Conservation (phyloP, 768 basidiomycete species). For the Termitomyces eurrhizus region DNA sequence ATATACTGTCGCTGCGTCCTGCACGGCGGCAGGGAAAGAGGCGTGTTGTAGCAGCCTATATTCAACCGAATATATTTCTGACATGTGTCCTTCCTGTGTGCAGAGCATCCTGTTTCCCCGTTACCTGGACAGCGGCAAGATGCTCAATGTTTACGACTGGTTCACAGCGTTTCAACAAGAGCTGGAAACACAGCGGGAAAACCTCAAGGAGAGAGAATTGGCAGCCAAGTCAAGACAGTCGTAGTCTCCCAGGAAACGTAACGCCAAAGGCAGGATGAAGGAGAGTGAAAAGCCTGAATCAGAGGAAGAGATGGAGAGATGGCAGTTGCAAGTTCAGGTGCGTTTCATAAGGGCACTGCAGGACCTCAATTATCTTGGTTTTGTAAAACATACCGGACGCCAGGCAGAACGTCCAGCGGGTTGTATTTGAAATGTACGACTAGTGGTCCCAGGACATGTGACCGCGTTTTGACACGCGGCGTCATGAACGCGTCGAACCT, state of each 20-base stretch:
- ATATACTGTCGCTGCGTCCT: background rate
- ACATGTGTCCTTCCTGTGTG: background rate
- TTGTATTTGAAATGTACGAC: constrained; percentile 54
- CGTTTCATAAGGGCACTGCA: constrained; percentile 81
- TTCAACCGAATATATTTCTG: background rate
- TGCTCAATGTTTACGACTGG: constrained; percentile 90
- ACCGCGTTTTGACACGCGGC: no score
- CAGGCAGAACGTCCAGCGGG: constrained; percentile 73
- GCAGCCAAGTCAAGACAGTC: constrained; percentile 2
- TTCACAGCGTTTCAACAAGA: constrained; percentile 71
- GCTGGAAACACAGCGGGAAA: constrained; percentile 54
- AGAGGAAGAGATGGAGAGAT: constrained; percentile 35
- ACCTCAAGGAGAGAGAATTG: constrained; percentile 16
- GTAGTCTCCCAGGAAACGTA: constrained; percentile 17
- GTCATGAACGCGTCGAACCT: background rate
- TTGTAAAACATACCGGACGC: constrained; percentile 75
- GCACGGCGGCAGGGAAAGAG: background rate
- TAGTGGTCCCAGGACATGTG: background rate
- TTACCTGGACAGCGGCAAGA: constrained; percentile 74
- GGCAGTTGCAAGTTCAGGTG: constrained; percentile 67
- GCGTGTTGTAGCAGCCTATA: background rate
- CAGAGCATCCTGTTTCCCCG: constrained; percentile 60
- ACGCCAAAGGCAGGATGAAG: constrained; percentile 16
- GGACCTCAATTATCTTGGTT: constrained; percentile 76
- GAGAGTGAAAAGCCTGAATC: constrained; percentile 26